A percentile compares a stretch with the other conserved stretches of the same genome.
These are phyloP conservation scores for Penicillium canariense DNA, from an alignment of 495 filamentous ascomycete species.

Conservation along the genomic window DNA sequence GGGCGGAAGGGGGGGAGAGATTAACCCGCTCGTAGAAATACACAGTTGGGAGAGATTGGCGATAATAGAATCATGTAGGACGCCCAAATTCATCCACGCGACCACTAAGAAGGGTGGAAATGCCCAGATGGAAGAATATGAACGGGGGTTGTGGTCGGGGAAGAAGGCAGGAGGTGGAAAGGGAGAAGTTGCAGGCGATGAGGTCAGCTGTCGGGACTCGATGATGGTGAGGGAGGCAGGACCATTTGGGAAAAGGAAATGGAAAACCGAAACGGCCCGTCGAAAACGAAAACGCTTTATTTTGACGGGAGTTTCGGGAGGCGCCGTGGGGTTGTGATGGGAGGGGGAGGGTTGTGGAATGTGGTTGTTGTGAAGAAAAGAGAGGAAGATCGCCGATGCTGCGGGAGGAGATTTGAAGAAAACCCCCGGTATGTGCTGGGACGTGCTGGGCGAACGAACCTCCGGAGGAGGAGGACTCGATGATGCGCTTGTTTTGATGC, in stretches of 20 bases:
- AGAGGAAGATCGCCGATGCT: slow-evolving; percentile 16
- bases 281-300: slow-evolving; percentile 25
- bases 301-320: slow-evolving; percentile 27
- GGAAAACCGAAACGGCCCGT: slow-evolving; percentile 11
- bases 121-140: slow-evolving; percentile 12
- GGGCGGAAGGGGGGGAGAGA: not conserved
- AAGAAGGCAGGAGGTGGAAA: slow-evolving; percentile 25
- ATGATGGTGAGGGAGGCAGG: slow-evolving; percentile 24
- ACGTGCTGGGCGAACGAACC: no score
- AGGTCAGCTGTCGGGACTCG: slow-evolving; percentile 31
- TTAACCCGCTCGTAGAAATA: not conserved
- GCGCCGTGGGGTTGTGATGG: not conserved
- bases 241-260: slow-evolving; percentile 5
- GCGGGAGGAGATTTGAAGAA: not conserved
- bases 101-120: no score
- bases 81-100: not conserved
- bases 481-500: slow-evolving; percentile 22
- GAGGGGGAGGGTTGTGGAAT: slow-evolving; percentile 16
- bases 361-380: slow-evolving; percentile 24
- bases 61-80: slow-evolving; percentile 7
- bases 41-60: not conserved
- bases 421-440: not conserved
- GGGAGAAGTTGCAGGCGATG: slow-evolving; percentile 27
- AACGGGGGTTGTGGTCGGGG: slow-evolving; percentile 12
- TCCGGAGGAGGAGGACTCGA: slow-evolving; percentile 13